Conservation (phyloP, 352 stramenopile species). For the Pythium aquatile region DNA sequence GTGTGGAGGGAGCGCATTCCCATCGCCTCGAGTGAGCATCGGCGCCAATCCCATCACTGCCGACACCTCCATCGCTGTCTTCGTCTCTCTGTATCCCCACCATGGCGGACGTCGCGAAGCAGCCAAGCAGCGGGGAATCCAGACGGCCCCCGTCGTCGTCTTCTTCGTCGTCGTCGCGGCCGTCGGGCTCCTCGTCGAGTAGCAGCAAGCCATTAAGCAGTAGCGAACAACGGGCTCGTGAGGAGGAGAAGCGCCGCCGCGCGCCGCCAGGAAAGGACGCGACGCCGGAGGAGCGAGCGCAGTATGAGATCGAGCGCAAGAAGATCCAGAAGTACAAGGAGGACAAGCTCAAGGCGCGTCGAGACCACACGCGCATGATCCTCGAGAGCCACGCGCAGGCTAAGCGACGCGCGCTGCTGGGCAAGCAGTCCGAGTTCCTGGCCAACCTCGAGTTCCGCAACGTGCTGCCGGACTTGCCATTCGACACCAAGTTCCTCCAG, state of each 20-base stretch:
- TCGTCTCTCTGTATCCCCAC: not conserved
- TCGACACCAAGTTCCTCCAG: slow-evolving; percentile 86
- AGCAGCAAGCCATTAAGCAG: slow-evolving; percentile 14
- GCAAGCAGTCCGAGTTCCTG: slow-evolving; percentile 84
- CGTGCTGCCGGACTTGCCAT: slow-evolving; percentile 73
- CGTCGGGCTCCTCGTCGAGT: slow-evolving; percentile 18
- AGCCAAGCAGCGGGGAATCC: slow-evolving; percentile 12
- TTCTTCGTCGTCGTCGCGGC: slow-evolving; percentile 12
- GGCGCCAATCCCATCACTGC: not conserved
- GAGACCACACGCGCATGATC: slow-evolving; percentile 87
- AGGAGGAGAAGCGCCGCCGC: slow-evolving; percentile 42
- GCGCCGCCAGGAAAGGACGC: slow-evolving; percentile 52
- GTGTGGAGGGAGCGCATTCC: slow-evolving; percentile 9
- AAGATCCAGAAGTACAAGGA: slow-evolving; percentile 89
- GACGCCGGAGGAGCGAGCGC: slow-evolving; percentile 64
- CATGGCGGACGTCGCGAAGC: slow-evolving; percentile 36
- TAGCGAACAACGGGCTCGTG: slow-evolving; percentile 4
- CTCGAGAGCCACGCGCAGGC: slow-evolving; percentile 83
- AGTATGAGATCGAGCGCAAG: slow-evolving; percentile 83
- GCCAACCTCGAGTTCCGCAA: slow-evolving; percentile 83
- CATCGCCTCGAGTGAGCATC: slow-evolving; percentile 1
- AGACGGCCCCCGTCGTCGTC: slow-evolving; percentile 19
- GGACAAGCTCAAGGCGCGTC: slow-evolving; percentile 83
- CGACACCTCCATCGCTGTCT: not conserved
- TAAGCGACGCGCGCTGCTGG: slow-evolving; percentile 73